Evolutionary conservation across 2,329 filamentous ascomycete genomes (phyloP), one percentile per base, ranked within the genome.

Genomic region (Zymoseptoria crescenta): DNA sequence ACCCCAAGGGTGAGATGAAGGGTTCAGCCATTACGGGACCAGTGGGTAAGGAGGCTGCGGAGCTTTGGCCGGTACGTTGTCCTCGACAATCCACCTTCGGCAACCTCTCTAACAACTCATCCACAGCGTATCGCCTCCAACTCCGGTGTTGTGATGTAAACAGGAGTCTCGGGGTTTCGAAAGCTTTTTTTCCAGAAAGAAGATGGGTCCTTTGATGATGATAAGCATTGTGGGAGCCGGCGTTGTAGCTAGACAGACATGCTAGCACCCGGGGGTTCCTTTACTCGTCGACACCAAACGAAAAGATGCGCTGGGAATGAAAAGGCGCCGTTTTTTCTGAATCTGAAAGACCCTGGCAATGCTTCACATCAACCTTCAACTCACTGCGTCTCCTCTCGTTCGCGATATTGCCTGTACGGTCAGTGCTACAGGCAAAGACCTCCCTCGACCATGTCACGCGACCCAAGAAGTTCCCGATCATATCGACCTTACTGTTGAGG

Each of bases 1-100:
- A 99, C 86, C 91, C 93, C 81, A 99, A 99, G 89, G 94, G 94
- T 83, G 94, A 99, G 84, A 99, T 99, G 94, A 99, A 99, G 89
- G 94, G 94, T 77, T 96, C 91, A 69, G 94, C 94, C 79, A 99
- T 99, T 79, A 99, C 94, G 73, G 94, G 94, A 73, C 94, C 94
- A 73, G 93, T 99, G 76, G 94, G 93, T 80, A 99, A 99, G 88
- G 94, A 99, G 84, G 94, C 94, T 78, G 94, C 94, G 79, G 94
- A 99, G 84, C 86, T 99, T 75, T 99, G 94, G 94, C 94, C 94
- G 78, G 90, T 93, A 84, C 81, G 88, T 85, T 5, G 8, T 41
- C 35, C 2, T 49, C 6, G 16, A 16, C 29, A 52, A 35, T 54
- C 5, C 24, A 10, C 20, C 49, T 4, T 9, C 6, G 35, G 35